These are phyloP conservation scores for Arthroderma sp. DNA, from an alignment of 2,329 filamentous ascomycete genomes.

Conservation along the genomic window DNA sequence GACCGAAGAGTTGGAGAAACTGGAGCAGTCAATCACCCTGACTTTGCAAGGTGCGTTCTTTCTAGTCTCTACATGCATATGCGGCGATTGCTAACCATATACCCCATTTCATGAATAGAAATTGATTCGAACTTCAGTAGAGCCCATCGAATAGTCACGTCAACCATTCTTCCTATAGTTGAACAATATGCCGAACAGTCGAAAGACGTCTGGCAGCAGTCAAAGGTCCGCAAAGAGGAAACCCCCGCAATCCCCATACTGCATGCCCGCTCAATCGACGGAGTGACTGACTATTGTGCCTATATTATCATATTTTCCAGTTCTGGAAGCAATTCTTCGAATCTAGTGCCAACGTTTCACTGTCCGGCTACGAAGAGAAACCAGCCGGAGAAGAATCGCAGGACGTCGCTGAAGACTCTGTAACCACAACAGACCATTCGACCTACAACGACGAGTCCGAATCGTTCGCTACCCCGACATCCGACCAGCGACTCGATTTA, in stretches of 20 bases:
- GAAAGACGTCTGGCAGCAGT: conserved; percentile 87
- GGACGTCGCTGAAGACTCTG: conserved; percentile 42
- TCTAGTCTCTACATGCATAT: not conserved
- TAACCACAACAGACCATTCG: conserved; percentile 35
- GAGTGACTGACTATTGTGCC: conserved; percentile 6
- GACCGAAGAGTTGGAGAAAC: conserved; percentile 86
- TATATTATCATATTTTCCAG: conserved; percentile 32
- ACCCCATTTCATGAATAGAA: conserved; percentile 41
- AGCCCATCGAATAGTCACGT: conserved; percentile 89
- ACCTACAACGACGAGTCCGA: conserved; percentile 28
- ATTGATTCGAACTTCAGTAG: conserved; percentile 98
- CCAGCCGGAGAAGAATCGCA: conserved; percentile 45
- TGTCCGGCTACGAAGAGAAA: conserved; percentile 84
- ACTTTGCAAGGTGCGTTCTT: conserved; percentile 66
- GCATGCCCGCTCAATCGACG: not conserved
- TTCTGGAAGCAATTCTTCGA: conserved; percentile 99
- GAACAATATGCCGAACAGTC: conserved; percentile 94
- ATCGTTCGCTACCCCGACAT: conserved; percentile 30
- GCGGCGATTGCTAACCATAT: not conserved
- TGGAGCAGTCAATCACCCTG: conserved; percentile 93
- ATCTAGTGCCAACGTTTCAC: conserved; percentile 89
- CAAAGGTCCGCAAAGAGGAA: conserved; percentile 49
- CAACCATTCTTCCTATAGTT: conserved; percentile 81
- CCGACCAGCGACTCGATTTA: conserved; percentile 14
- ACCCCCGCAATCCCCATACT: not conserved